Evolutionary conservation across 2,329 filamentous ascomycete species (phyloP).

Genomic region (Paracoccidioides lutzii): DNA sequence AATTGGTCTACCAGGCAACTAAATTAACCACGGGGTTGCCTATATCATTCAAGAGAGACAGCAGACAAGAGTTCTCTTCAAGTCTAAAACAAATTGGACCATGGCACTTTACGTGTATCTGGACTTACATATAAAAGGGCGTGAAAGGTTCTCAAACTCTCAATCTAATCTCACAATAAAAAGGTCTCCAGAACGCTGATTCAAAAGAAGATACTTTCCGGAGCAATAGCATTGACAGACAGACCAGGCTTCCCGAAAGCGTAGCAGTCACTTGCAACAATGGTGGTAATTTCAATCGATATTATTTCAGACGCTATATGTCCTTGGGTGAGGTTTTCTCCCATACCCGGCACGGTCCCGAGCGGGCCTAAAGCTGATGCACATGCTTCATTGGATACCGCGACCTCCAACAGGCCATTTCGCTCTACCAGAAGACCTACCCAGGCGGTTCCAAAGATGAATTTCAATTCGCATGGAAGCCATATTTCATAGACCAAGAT

Average conservation of each 20-base stretch:
- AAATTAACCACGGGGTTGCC: not conserved
- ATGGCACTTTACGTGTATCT: no score
- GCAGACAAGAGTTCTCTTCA: no score
- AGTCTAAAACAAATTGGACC: no score
- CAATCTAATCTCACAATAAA: no score
- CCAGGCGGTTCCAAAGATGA: slow-evolving; percentile 9
- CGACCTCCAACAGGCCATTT: slow-evolving; percentile 8
- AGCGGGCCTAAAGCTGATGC: not conserved
- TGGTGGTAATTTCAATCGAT: slow-evolving; percentile 4
- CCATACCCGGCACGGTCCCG: not conserved
- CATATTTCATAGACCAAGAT: slow-evolving; percentile 10
- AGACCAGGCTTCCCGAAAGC: no score
- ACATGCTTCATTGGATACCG: slow-evolving; percentile 12
- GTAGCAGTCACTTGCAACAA: not conserved
- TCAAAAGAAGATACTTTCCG: no score
- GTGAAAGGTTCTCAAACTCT: no score
- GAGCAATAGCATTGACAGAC: no score
- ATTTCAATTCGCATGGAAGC: slow-evolving; percentile 9
- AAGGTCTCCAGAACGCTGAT: no score
- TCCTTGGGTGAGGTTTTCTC: slow-evolving; percentile 1
- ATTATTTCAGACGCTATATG: slow-evolving; percentile 6
- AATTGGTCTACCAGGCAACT: not conserved
- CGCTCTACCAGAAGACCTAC: slow-evolving; percentile 11
- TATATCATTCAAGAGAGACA: not conserved
- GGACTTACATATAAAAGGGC: no score